Evolutionary conservation across 2,329 filamentous ascomycete genomes (phyloP), one percentile per base, ranked within the genome.

Genomic region (Truncatella angustata): DNA sequence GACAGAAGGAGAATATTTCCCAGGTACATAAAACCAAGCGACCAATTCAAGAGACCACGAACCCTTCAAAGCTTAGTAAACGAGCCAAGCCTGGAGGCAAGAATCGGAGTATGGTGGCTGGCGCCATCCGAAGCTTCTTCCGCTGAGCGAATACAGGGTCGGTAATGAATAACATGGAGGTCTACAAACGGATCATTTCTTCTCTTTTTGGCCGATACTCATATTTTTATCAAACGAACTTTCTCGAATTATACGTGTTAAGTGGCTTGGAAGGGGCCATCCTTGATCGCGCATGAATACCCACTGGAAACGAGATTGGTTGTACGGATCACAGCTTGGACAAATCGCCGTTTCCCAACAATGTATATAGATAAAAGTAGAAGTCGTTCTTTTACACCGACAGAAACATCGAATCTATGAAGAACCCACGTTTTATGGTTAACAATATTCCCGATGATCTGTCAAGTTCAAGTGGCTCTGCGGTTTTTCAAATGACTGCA

Each of bases 51-150:
- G 58, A 62, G 49, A 61, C 56, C 54, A 52, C 59, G 49, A 57
- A 49, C 56, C 53, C 55, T 50, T 11, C 59, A 52, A 68, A 66
- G 54, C 57, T 65, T 21, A 66, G 64, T 37, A 66, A 68, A 50
- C 73, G 72, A 73, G 59, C 65, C 21, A 70, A 64, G 53, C 65
- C 68, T 6, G 63, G 69, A 6, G 60, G 61, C 28, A 61, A 70
- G 50, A 73, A 72, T 56, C 67, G 66, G 39, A 69, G 70, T 11
- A 60, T 68, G 23, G 63, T 72, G 58, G 66, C 70, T 16, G 69
- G 72, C 52, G 69, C 73, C 7, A 66, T 76, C 50, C 72, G 74
- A 36, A 75, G 66, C 50, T 66, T 77, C 50, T 78, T 79, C 59
- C 72, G 72, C 48, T 77, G 61, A 63, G 30, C 14, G 11, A 28